Evolutionary conservation across 2,329 filamentous ascomycete species (phyloP), one percentile per base, ranked within the genome.

Genomic region (Leptosphaerulina australis): DNA sequence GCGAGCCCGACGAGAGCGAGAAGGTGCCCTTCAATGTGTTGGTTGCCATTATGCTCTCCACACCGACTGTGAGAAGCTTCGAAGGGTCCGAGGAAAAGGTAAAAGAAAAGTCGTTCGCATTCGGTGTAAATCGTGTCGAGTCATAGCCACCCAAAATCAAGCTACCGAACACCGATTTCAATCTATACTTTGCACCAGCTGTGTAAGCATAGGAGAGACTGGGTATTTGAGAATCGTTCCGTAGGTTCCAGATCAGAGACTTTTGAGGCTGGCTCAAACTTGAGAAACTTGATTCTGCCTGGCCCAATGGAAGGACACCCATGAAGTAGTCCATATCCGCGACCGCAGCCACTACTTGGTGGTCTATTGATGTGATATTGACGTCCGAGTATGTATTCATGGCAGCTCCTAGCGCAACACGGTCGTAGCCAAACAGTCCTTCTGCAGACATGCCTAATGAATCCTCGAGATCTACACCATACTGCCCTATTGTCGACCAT

Each of bases 71-170:
- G 12, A 72, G 44, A 12, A 72, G 58, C 14, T 60, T 60, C 1
- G 66, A 67, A 6, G 67, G 61, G 24, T 71, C 62, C n/a, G 53
- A 55, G 4, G 67, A 64, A 26, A 67, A 75, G 53, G 51, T 64
- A 34, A 63, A 74, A 0, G 66, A 66, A 31, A 70, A 69, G 18
- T 56, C 54, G 30, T 68, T 66, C 4, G 51, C 46, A 30, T 66
- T 64, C 3, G 63, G 44, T 17, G 53, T 63, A 51, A 74, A 71
- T n/a, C 74, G 69, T 0, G 68, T 69, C 14, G 64, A 58, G 52
- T 78, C 75, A 46, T 75, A 77, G 5, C 76, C 75, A 12, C 76
- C 75, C 4, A 78, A 52, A 1, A 72, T 68, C 17, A 77, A 61
- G 38, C 62, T 74, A 6, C 68, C 70, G 28, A 66, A 64, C 0